These are phyloP conservation scores for Cordyceps tenuipes DNA, from an alignment of 2,329 filamentous ascomycete genomes.

Conservation along the genomic window DNA sequence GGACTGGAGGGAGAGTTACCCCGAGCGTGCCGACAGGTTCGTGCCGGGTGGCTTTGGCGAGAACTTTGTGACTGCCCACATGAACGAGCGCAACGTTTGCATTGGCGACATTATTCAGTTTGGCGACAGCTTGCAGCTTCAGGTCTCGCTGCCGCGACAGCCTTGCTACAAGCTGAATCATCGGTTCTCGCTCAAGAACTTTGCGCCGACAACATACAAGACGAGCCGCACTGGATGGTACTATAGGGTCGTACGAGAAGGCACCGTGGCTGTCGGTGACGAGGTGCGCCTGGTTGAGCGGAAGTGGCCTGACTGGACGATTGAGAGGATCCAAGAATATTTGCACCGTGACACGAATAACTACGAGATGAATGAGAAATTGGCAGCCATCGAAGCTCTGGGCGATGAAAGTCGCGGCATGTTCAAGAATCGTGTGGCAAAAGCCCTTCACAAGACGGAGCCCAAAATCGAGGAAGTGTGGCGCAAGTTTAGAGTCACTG, in stretches of 20 bases:
- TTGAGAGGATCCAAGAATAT: conserved; percentile 55
- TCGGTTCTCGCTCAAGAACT: conserved; percentile 54
- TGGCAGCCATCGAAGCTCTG: conserved; percentile 42
- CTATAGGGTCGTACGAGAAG: conserved; percentile 51
- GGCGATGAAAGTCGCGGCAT: conserved; percentile 38
- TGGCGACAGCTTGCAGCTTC: conserved; percentile 41
- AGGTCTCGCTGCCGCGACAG: conserved; percentile 53
- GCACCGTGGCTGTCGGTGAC: conserved; percentile 47
- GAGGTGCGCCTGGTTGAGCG: conserved; percentile 47
- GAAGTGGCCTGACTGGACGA: conserved; percentile 50
- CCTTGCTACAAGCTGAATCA: conserved; percentile 65
- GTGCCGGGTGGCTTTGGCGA: conserved; percentile 54
- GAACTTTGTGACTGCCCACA: conserved; percentile 48
- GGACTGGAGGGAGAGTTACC: conserved; percentile 45
- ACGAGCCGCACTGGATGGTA: conserved; percentile 57
- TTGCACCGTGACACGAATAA: conserved; percentile 47
- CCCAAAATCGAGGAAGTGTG: conserved; percentile 28
- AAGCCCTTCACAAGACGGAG: conserved; percentile 26
- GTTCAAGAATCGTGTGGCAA: conserved; percentile 45
- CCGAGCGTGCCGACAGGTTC: conserved; percentile 42
- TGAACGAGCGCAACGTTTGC: conserved; percentile 58
- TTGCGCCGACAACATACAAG: conserved; percentile 49
- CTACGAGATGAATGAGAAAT: conserved; percentile 40
- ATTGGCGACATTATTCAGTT: conserved; percentile 54
- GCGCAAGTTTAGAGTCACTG: conserved; percentile 38